Evolutionary conservation across 177 flowering plant species (phyloP), one percentile per base, ranked within the genome.

Genomic region (Tripterygium wilfordii): DNA sequence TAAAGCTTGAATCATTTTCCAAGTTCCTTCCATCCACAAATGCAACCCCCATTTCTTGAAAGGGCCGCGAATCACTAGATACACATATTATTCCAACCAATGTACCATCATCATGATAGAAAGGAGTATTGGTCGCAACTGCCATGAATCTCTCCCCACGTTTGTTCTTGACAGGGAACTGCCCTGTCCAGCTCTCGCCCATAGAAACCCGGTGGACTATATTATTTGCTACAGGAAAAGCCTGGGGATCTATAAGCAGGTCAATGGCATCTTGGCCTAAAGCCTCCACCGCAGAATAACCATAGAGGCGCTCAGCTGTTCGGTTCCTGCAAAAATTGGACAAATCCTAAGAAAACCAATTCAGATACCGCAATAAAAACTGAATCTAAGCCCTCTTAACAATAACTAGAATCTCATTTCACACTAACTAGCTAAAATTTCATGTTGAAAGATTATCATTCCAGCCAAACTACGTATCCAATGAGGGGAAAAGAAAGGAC

Each of bases 101-200:
- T 37, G 66, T 51, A 36, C 82, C 85, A 68, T 83, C 82, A 48
- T 89, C 97, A 49, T 94, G 92, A 39, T 81, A 83, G 48, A 89
- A 79, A 7, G 97, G 96, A 17, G 99, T 78, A 45, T 85, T 74
- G 42, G 96, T 81, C 1, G 73, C 74, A 45, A 80, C 47, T 5
- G 68, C 79, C 18, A 62, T 10, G 51, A 87, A 76, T 61, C 71
- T 73, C 42, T 83, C 80, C 36, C 95, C 97, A 29, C 24, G 48
- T 65, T 85, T 94, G 53, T 78, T 79, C 64, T 74, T 87, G 2
- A 77, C 83, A 3, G 95, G 95, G 36, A 85, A 70, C 53, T 78
- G 74, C 30, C 99, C 99, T 0, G 86, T 79, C 99, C 99, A 94
- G 39, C 70, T 74, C 69, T 87, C 90, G 15, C 99, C 97, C 76